Evolutionary conservation across 2,329 filamentous ascomycete genomes (phyloP), one percentile per base, ranked within the genome.

Genomic region (Claviceps arundinis): DNA sequence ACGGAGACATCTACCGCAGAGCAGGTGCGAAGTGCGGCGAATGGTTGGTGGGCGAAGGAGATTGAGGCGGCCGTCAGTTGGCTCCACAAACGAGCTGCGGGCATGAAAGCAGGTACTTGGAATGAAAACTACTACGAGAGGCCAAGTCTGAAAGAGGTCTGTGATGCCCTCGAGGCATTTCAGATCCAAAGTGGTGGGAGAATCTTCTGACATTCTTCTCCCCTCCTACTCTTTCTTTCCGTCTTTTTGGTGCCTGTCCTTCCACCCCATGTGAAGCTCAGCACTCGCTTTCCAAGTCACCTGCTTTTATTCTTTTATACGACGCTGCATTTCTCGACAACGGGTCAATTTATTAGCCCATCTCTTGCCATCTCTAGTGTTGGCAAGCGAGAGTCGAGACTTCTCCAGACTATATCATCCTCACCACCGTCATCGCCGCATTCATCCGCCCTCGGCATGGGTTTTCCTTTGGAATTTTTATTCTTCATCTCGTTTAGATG

Each of bases 81-180:
- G 61, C 60, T 80, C 43, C 58, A 62, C 24, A 58, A 65, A 50
- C 68, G 77, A 52, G 61, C 68, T 2, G 62, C 65, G 37, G 65
- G 64, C 16, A 63, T 67, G 56, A 66, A 65, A 54, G 58, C 54
- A 5, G 74, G 74, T 2, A 59, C 62, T 45, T 78, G 75, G 75
- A 66, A 71, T 19, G 70, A 70, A 47, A 80, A 80, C 55, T 71
- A 71, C 55, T 79, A 72, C 56, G 61, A 67, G 30, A 66, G 77
- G 6, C 76, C 76, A 1, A 72, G 57, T 8, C 58, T 79, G 46
- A 63, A 60, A 41, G 68, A 78, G 54, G 73, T 78, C 38, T 56
- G 61, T 34, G 53, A 61, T 14, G 62, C 63, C 14, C 58, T 70
- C 7, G 54, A 60, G 40, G 55, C 56, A 4, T 69, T 55, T 37